Evolutionary conservation across 345 rosid genomes (phyloP).

Genomic region (Rhodomyrtus tomentosa): DNA sequence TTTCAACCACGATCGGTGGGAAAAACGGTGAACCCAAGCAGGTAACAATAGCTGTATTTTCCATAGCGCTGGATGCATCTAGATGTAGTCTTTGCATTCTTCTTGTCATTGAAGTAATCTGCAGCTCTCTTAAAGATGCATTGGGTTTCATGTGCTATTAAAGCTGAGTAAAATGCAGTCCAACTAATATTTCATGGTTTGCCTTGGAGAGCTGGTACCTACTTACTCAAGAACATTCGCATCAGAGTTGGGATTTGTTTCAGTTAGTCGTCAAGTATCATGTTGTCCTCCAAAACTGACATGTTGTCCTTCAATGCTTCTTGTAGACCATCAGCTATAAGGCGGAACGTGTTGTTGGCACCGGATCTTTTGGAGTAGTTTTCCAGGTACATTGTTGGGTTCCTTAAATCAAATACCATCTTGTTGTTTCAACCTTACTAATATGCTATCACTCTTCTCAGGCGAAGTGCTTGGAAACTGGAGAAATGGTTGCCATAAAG

Average conservation of each 20-base stretch:
- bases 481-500: slow-evolving; percentile 54
- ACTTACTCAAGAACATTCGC: not conserved
- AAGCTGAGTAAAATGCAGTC: not conserved
- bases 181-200: not conserved
- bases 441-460: slow-evolving; percentile 6
- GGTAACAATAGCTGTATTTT: slow-evolving; percentile 16
- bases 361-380: slow-evolving; percentile 84
- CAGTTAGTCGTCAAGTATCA: not conserved
- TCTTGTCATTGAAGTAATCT: not conserved
- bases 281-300: not conserved
- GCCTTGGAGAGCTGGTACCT: not conserved
- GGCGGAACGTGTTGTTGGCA: slow-evolving; percentile 84
- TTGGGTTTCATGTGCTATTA: not conserved
- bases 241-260: not conserved
- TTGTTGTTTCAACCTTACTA: not conserved
- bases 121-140: not conserved
- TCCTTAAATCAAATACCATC: not conserved
- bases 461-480: slow-evolving; percentile 53
- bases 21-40: slow-evolving; percentile 79
- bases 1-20: slow-evolving; percentile 73
- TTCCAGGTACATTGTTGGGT: slow-evolving; percentile 43
- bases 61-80: not conserved
- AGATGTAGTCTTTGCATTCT: not conserved
- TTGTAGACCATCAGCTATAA: slow-evolving; percentile 76
- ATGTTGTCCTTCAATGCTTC: not conserved